Conservation (phyloP, 108 stramenopile genomes). For the Cyclotella choctawhatcheeana region DNA sequence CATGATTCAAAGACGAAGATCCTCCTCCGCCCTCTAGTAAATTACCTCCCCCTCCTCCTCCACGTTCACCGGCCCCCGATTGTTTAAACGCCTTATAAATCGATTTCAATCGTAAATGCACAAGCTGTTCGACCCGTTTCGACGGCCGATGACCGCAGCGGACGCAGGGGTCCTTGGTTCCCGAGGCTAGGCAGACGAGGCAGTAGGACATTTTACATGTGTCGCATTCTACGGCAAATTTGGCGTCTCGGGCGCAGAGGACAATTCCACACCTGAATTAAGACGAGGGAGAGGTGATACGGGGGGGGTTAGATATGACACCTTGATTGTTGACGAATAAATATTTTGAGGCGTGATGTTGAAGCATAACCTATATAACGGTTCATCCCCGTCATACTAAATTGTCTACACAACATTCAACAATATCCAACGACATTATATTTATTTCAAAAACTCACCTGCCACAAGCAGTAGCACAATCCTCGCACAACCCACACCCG, state of each 20-base stretch:
- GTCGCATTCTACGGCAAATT: slow-evolving; percentile 96
- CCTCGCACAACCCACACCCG: slow-evolving; percentile 91
- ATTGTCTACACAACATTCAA: neutral
- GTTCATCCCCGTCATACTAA: too few species aligned
- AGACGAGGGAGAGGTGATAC: too few species aligned
- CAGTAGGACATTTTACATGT: slow-evolving; percentile 91
- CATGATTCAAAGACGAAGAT: neutral
- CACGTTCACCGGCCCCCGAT: slow-evolving; percentile 55
- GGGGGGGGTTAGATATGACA: too few species aligned
- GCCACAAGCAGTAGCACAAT: slow-evolving; percentile 93
- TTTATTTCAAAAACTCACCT: slow-evolving; percentile 56
- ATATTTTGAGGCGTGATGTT: too few species aligned
- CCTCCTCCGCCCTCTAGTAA: neutral
- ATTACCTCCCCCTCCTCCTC: neutral
- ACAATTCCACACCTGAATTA: slow-evolving; percentile 87
- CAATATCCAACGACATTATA: neutral
- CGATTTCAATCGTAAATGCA: slow-evolving; percentile 87
- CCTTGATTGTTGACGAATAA: too few species aligned
- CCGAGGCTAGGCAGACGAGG: slow-evolving; percentile 88
- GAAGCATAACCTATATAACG: too few species aligned
- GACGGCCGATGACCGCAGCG: slow-evolving; percentile 87
- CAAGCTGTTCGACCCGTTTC: slow-evolving; percentile 92
- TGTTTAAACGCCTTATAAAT: slow-evolving; percentile 95
- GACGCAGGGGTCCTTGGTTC: slow-evolving; percentile 90
- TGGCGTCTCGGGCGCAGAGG: slow-evolving; percentile 88